Conservation (phyloP, 2,329 filamentous ascomycete genomes). For the Mycosphaerelloides madeirae region DNA sequence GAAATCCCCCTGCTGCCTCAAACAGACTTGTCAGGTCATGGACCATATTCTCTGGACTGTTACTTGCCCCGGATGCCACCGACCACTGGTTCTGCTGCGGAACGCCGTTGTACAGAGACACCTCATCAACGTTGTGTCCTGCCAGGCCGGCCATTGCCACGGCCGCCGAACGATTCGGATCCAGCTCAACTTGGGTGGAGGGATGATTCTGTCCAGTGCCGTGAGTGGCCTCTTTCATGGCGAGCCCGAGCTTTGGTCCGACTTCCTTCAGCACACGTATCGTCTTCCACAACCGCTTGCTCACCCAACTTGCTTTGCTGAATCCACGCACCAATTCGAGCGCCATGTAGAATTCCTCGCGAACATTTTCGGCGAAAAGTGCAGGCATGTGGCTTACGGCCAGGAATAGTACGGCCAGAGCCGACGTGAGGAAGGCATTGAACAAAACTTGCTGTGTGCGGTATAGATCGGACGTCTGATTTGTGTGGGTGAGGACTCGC, state of each 20-base stretch:
- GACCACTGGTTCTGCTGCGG: slow-evolving; percentile 20
- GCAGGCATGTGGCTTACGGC: slow-evolving; percentile 71
- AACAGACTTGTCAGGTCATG: slow-evolving; percentile 61
- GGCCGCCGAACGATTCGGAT: slow-evolving; percentile 58
- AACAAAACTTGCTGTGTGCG: slow-evolving; percentile 69
- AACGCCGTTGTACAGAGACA: slow-evolving; percentile 43
- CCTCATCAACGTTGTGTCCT: slow-evolving; percentile 56
- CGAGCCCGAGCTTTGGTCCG: slow-evolving; percentile 63
- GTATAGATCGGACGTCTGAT: slow-evolving; percentile 68
- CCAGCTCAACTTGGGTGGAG: slow-evolving; percentile 38
- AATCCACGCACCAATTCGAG: slow-evolving; percentile 70
- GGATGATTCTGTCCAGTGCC: not conserved
- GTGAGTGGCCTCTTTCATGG: slow-evolving; percentile 24
- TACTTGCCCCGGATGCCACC: slow-evolving; percentile 36
- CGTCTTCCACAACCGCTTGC: slow-evolving; percentile 68
- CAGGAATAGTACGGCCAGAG: slow-evolving; percentile 70
- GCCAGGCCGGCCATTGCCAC: slow-evolving; percentile 63
- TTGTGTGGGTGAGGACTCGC: slow-evolving; percentile 63
- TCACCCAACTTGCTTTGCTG: slow-evolving; percentile 66
- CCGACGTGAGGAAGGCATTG: slow-evolving; percentile 73
- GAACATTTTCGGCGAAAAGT: slow-evolving; percentile 62
- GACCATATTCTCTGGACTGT: slow-evolving; percentile 57
- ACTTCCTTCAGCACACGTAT: slow-evolving; percentile 67
- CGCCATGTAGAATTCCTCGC: slow-evolving; percentile 74
- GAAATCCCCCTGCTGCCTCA: slow-evolving; percentile 56